These are phyloP conservation scores for Melaleuca quinquenervia DNA, from an alignment of 345 rosid genomes.

Conservation along the genomic window DNA sequence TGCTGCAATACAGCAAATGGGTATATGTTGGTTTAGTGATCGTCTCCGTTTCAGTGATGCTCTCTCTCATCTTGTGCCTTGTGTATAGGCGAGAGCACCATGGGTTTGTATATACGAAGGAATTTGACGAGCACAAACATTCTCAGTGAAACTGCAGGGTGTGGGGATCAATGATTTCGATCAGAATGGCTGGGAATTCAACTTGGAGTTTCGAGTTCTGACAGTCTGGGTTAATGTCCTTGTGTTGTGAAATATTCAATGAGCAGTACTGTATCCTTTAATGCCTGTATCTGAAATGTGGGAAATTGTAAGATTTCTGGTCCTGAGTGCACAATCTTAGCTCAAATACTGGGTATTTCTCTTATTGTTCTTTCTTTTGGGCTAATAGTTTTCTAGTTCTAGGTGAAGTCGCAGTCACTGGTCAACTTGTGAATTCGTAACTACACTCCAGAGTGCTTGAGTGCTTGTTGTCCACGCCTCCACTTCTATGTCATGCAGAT, in stretches of 20 bases:
- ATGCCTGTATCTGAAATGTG: neutral
- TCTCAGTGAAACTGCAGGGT: neutral
- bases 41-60: conserved; percentile 75
- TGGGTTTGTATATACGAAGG: conserved; percentile 22
- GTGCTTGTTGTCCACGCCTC: no score
- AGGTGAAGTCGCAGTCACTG: no score
- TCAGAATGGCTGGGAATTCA: neutral
- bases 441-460: no score
- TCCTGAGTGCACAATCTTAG: neutral
- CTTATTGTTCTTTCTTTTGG: neutral
- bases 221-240: neutral
- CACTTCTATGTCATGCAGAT: neutral
- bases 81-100: conserved; percentile 56
- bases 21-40: conserved; percentile 60
- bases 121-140: conserved; percentile 6
- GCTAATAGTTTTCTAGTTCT: no score
- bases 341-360: no score
- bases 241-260: neutral
- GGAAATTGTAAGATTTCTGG: neutral
- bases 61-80: conserved; percentile 81
- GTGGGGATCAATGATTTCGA: neutral
- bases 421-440: no score
- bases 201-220: neutral
- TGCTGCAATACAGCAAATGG: conserved; percentile 44
- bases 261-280: neutral